A percentile compares a stretch with the other conserved stretches of the same genome.
Evolutionary conservation across 2,329 filamentous ascomycete species (phyloP).

Genomic region (Pyrenochaeta sp.): DNA sequence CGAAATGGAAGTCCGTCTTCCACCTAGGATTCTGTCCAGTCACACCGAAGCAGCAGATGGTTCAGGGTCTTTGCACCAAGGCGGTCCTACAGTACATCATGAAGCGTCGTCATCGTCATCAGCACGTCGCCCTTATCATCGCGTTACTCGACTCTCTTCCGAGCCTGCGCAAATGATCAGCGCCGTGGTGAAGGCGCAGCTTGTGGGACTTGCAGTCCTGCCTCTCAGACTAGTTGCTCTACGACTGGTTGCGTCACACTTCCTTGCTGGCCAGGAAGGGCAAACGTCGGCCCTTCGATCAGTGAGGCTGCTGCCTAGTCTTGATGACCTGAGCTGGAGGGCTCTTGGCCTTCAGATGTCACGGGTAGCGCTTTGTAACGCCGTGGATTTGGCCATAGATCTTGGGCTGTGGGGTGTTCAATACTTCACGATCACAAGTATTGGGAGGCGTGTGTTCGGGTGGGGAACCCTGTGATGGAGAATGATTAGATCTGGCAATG

Average conservation of each 20-base stretch:
- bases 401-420: conserved; percentile 44
- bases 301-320: conserved; percentile 12
- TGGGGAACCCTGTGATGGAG: conserved; percentile 43
- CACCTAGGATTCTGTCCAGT: conserved; percentile 39
- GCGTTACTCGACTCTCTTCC: conserved; percentile 45
- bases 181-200: conserved; percentile 39
- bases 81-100: conserved; percentile 10
- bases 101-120: conserved; percentile 4
- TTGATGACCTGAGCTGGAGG: conserved; percentile 21
- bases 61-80: conserved; percentile 12
- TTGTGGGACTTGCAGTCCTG: conserved; percentile 39
- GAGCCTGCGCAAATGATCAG: conserved; percentile 44
- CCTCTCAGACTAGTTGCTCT: conserved; percentile 41
- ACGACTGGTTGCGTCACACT: conserved; percentile 42
- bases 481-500: conserved; percentile 1
- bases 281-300: conserved; percentile 11
- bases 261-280: conserved; percentile 20
- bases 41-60: conserved; percentile 33
- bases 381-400: conserved; percentile 42
- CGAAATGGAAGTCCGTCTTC: conserved; percentile 49
- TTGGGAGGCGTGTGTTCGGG: conserved; percentile 40
- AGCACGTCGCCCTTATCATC: conserved; percentile 29
- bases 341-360: conserved; percentile 34
- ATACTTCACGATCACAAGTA: conserved; percentile 35
- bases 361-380: conserved; percentile 42